Conservation (phyloP, 1,284 basidiomycete genomes). For the Trametes pubescens region DNA sequence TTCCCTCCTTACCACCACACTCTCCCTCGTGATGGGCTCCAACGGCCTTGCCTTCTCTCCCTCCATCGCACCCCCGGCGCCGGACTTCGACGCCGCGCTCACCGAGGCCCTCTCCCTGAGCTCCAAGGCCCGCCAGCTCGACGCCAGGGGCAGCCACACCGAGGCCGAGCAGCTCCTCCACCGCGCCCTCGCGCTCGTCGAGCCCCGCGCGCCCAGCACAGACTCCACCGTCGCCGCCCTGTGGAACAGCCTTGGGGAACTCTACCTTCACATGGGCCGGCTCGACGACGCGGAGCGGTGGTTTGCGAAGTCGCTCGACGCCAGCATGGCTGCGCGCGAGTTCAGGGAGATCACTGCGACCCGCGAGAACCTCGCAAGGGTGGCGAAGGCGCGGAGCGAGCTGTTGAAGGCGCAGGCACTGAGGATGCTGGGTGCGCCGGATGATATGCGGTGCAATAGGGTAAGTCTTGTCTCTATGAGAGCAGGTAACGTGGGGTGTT, state of each 20-base stretch:
- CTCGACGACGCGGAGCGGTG: conserved; percentile 46
- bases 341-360: conserved; percentile 44
- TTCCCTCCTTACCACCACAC: conserved; percentile 7
- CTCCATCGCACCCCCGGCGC: background rate
- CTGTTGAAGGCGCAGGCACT: conserved; percentile 40
- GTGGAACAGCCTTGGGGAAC: conserved; percentile 44
- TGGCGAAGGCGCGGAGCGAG: conserved; percentile 43
- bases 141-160: conserved; percentile 36
- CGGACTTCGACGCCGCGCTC: conserved; percentile 10
- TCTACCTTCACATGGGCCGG: conserved; percentile 43
- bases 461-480: conserved; percentile 5
- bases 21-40: conserved; percentile 19
- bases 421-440: conserved; percentile 35
- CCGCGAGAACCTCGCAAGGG: conserved; percentile 45
- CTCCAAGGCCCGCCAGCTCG: conserved; percentile 35
- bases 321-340: conserved; percentile 33
- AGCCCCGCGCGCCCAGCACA: conserved; percentile 23
- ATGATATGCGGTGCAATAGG: conserved; percentile 41
- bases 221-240: conserved; percentile 38
- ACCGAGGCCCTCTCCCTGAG: conserved; percentile 28
- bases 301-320: conserved; percentile 39
- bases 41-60: conserved; percentile 16
- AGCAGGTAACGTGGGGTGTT: background rate
- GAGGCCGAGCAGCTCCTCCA: conserved; percentile 42
- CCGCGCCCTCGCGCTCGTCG: conserved; percentile 41